Conservation (phyloP, 1,284 basidiomycete genomes). For the Naganishia sp. region DNA sequence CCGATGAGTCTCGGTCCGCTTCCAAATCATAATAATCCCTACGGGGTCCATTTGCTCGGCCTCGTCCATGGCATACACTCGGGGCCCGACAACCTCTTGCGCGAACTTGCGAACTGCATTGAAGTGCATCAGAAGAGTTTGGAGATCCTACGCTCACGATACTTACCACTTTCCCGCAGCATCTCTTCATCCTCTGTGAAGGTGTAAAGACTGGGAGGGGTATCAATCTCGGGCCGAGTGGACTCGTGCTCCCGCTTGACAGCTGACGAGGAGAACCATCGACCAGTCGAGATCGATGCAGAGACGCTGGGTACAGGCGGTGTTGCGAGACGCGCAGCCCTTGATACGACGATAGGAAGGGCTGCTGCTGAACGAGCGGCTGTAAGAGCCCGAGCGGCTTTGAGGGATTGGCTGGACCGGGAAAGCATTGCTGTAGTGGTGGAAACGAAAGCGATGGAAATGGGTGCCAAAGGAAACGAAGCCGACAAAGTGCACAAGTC, state of each 20-base stretch:
- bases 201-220: constrained; percentile 60
- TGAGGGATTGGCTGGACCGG: constrained; percentile 21
- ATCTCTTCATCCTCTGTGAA: constrained; percentile 91
- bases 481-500: too few relatives aligned
- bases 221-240: constrained; percentile 48
- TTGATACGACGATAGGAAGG: constrained; percentile 2
- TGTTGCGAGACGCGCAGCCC: constrained; percentile 3
- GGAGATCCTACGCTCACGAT: neutral
- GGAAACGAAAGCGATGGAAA: neutral
- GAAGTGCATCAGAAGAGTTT: neutral
- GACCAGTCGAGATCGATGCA: neutral
- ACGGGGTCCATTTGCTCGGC: constrained; percentile 89
- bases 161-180: constrained; percentile 79
- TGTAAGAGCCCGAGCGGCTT: constrained; percentile 14
- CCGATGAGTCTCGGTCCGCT: neutral
- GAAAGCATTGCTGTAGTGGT: constrained; percentile 11
- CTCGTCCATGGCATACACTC: constrained; percentile 97
- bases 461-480: neutral
- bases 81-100: constrained; percentile 82
- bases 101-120: constrained; percentile 79
- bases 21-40: neutral
- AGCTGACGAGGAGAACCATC: constrained; percentile 38
- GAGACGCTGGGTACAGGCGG: neutral
- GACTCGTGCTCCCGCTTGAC: constrained; percentile 40
- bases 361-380: constrained; percentile 1